phyloP scores from a whole-genome alignment of 192 early-diverging fungal species.

The Coemansia sp. region DNA sequence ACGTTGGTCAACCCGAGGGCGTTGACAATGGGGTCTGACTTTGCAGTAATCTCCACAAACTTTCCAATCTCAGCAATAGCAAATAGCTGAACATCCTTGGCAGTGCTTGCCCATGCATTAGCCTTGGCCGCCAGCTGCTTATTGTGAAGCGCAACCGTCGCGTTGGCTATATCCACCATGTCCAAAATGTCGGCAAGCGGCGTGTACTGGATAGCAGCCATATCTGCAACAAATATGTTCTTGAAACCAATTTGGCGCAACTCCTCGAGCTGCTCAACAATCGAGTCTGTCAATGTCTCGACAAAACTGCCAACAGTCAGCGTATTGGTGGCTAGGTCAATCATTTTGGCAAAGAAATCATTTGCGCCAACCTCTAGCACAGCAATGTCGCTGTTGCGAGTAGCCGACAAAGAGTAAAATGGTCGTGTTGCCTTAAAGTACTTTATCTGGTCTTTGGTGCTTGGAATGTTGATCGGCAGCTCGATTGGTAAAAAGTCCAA shows the following conservation, averaged over 20 bases:
- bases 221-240: slow-evolving; percentile 37
- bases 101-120: slow-evolving; percentile 26
- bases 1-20: slow-evolving; percentile 37
- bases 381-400: slow-evolving; percentile 27
- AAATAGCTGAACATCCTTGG: slow-evolving; percentile 15
- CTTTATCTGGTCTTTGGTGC: slow-evolving; percentile 37
- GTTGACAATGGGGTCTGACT: slow-evolving; percentile 11
- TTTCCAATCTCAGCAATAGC: slow-evolving; percentile 34
- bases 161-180: slow-evolving; percentile 16
- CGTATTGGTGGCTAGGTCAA: slow-evolving; percentile 17
- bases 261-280: slow-evolving; percentile 33
- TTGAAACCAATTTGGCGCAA: slow-evolving; percentile 40
- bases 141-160: slow-evolving; percentile 34
- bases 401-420: slow-evolving; percentile 8
- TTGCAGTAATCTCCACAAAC: slow-evolving; percentile 41
- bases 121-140: slow-evolving; percentile 24
- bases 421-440: slow-evolving; percentile 27
- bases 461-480: slow-evolving; percentile 29
- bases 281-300: slow-evolving; percentile 19
- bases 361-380: slow-evolving; percentile 38
- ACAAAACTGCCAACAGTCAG: slow-evolving; percentile 26
- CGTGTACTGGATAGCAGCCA: slow-evolving; percentile 41
- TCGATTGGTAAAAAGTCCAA: slow-evolving; percentile 13
- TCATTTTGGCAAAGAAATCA: slow-evolving; percentile 33
- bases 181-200: slow-evolving; percentile 25